Base-by-base conservation (phyloP, 1,284 basidiomycete species). In the Ustilago vetiveriae region DNA sequence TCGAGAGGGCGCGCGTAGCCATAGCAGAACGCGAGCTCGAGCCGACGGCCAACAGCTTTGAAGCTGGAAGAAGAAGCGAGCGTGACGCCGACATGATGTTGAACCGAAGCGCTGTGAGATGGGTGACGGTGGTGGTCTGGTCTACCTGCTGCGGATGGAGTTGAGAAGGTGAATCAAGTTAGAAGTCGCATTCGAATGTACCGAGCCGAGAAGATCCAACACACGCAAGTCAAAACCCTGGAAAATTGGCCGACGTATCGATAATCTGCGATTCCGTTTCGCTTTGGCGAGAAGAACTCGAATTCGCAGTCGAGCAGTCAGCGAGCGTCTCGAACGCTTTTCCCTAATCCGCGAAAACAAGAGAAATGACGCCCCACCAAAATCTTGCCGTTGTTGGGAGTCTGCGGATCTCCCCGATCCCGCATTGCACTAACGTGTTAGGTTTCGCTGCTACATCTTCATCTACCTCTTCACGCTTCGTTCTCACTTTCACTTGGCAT, bases 71-170 rank as follows among this genome's bases (percentile, higher is more conserved):
- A 19, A 65, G 41, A 13, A 64, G 27, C 21, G 43, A 52, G 23
- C 60, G 56, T 32, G 55, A 51, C 26, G 67, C 56, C 40, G 60
- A 58, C 66, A 62, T 68, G 32, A 32, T 48, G n/a, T 29, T 24
- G 27, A 29, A 29, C 27, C 27, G n/a, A n/a, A n/a, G n/a, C n/a
- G n/a, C n/a, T n/a, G n/a, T 19, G 26, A 6, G 29, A 0, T n/a
- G 32, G 22, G 9, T 29, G 44, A 16, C 37, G 32, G 27, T 33
- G 48, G 10, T n/a, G n/a, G n/a, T n/a, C n/a, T n/a, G n/a, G n/a
- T n/a, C n/a, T n/a, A n/a, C n/a, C n/a, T n/a, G n/a, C n/a, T n/a
- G n/a, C n/a, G n/a, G n/a, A n/a, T n/a, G n/a, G n/a, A n/a, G n/a
- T n/a, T n/a, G n/a, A n/a, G n/a, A n/a, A n/a, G n/a, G n/a, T n/a